These are phyloP conservation scores for Grammothele lineata DNA, from an alignment of 768 basidiomycete genomes.

Conservation along the genomic window DNA sequence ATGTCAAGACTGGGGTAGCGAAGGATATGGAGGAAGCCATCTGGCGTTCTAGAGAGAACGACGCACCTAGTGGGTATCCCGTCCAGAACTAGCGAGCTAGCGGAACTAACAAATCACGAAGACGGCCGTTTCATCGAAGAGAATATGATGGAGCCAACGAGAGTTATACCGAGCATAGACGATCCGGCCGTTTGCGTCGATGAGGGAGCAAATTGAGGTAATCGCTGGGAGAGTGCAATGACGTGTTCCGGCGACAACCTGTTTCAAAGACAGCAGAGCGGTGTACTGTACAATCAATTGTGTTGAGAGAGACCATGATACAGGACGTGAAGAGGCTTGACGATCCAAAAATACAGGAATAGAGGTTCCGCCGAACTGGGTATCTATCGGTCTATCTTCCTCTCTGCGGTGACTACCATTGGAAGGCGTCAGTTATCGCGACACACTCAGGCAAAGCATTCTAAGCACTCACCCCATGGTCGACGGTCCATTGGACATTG, in stretches of 20 bases:
- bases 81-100: neutral
- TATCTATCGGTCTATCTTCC: conserved; percentile 36
- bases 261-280: too few species aligned
- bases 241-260: too few species aligned
- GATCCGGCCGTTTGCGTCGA: conserved; percentile 26
- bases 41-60: conserved; percentile 69
- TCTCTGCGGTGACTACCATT: conserved; percentile 47
- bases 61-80: conserved; percentile 19
- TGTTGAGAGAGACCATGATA: too few species aligned
- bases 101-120: conserved; percentile 14
- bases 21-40: conserved; percentile 58
- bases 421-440: neutral
- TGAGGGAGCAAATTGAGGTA: too few species aligned
- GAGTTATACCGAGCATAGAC: conserved; percentile 37
- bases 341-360: too few species aligned
- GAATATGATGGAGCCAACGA: conserved; percentile 37
- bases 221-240: too few species aligned
- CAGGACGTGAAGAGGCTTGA: neutral
- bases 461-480: conserved; percentile 87
- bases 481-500: conserved; percentile 99
- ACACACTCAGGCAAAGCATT: neutral
- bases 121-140: conserved; percentile 41
- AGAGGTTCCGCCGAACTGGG: too few species aligned
- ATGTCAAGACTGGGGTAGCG: conserved; percentile 75
- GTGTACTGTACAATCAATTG: too few species aligned